Conservation (phyloP, 2,329 filamentous ascomycete species). For the Coniochaeta sp. region DNA sequence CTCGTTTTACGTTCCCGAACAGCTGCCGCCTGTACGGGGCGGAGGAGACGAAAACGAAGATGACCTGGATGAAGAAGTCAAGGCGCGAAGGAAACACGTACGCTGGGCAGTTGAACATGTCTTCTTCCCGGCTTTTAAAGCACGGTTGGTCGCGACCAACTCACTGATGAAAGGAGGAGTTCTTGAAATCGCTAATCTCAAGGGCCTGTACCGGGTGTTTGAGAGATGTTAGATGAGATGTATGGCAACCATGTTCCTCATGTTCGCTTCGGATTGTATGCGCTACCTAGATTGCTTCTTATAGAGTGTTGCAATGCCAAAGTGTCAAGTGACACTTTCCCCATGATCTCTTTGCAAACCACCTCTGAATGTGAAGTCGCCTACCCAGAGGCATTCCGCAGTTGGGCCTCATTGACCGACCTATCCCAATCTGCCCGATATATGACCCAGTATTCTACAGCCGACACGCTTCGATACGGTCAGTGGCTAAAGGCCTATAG, state of each 20-base stretch:
- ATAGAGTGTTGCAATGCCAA: neutral
- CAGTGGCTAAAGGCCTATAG: neutral
- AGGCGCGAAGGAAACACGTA: conserved; percentile 60
- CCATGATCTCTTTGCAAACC: neutral
- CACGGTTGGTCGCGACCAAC: conserved; percentile 74
- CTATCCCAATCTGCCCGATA: neutral
- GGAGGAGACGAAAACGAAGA: conserved; percentile 26
- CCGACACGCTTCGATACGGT: neutral
- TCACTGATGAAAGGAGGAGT: conserved; percentile 66
- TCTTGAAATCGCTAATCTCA: conserved; percentile 83
- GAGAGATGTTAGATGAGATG: conserved; percentile 63
- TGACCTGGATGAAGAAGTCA: conserved; percentile 40
- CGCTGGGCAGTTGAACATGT: conserved; percentile 71
- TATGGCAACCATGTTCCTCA: neutral
- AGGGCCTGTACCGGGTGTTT: conserved; percentile 89
- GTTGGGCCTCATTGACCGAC: neutral
- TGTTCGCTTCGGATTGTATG: neutral
- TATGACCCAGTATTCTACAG: conserved; percentile 2
- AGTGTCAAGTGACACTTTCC: neutral
- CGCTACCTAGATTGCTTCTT: neutral
- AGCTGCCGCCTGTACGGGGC: conserved; percentile 50
- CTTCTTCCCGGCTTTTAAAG: conserved; percentile 83
- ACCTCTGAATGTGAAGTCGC: neutral
- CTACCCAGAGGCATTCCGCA: neutral
- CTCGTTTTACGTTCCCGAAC: conserved; percentile 83